Percentiles rank a stretch among this genome's conserved stretches.
Evolutionary conservation across 2,329 filamentous ascomycete genomes (phyloP).

Genomic region (Claviceps monticola): DNA sequence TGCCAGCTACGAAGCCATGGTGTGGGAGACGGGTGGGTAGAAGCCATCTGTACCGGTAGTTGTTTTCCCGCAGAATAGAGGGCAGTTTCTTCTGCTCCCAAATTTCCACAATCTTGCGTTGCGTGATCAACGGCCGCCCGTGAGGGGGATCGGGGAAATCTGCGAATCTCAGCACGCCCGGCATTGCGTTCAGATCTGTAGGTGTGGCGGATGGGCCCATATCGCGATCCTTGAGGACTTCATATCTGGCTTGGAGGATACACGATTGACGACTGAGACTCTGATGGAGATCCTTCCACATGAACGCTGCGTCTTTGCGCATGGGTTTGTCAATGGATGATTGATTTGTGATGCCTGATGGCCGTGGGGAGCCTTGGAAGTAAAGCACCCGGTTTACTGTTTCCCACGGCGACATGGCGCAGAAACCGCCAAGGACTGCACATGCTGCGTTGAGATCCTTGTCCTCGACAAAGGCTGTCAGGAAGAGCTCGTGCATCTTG

Average conservation of each 20-base stretch:
- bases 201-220: constrained; percentile 24
- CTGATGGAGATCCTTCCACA: constrained; percentile 41
- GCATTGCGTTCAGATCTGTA: constrained; percentile 26
- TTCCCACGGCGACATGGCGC: constrained; percentile 39
- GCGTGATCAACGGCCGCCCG: constrained; percentile 30
- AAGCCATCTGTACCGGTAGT: constrained; percentile 27
- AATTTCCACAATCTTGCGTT: constrained; percentile 44
- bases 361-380: constrained; percentile 34
- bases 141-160: constrained; percentile 46
- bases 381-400: constrained; percentile 37
- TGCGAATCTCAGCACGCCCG: constrained; percentile 41
- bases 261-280: constrained; percentile 44
- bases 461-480: constrained; percentile 38
- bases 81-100: constrained; percentile 35
- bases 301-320: constrained; percentile 21
- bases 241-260: constrained; percentile 39
- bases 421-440: constrained; percentile 41
- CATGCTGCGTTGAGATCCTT: constrained; percentile 34
- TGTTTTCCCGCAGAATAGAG: constrained; percentile 36
- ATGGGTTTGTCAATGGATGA: constrained; percentile 24
- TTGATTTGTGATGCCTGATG: constrained; percentile 31
- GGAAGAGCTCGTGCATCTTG: constrained; percentile 45
- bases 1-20: background rate
- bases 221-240: constrained; percentile 33
- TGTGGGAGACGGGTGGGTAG: constrained; percentile 5